These are phyloP conservation scores for Aaosphaeria pasadenensis DNA, from an alignment of 2,329 filamentous ascomycete genomes.

Conservation along the genomic window DNA sequence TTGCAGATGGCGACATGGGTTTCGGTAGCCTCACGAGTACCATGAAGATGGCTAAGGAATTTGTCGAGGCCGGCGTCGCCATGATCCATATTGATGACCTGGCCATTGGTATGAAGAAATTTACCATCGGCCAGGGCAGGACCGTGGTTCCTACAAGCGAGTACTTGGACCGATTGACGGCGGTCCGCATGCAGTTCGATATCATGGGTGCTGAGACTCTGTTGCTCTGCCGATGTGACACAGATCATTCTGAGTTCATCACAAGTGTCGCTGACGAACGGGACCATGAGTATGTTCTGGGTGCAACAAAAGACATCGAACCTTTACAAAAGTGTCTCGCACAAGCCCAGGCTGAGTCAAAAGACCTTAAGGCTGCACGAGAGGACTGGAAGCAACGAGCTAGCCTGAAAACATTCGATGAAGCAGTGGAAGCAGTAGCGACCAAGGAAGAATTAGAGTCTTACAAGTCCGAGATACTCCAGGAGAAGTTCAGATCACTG, in stretches of 20 bases:
- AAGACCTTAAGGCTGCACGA: constrained; percentile 22
- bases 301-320: constrained; percentile 32
- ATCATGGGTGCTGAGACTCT: constrained; percentile 42
- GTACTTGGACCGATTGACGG: constrained; percentile 35
- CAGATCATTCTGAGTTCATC: constrained; percentile 40
- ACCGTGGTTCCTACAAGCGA: constrained; percentile 42
- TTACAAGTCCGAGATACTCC: constrained; percentile 15
- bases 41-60: constrained; percentile 41
- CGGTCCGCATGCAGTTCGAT: constrained; percentile 40
- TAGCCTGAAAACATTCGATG: constrained; percentile 33
- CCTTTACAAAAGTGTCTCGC: constrained; percentile 21
- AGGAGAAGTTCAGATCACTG: constrained; percentile 6
- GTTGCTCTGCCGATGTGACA: constrained; percentile 39
- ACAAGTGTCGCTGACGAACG: constrained; percentile 37
- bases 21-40: constrained; percentile 41
- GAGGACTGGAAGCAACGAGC: constrained; percentile 32
- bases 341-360: constrained; percentile 18
- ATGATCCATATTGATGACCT: constrained; percentile 46
- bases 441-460: constrained; percentile 20
- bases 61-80: constrained; percentile 44
- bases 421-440: constrained; percentile 29
- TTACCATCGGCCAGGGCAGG: constrained; percentile 40
- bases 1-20: constrained; percentile 45
- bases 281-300: constrained; percentile 41
- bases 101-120: constrained; percentile 45